Evolutionary conservation across 768 basidiomycete species (phyloP), one percentile per base, ranked within the genome.

Genomic region (Sporobolomyces phaffii): DNA sequence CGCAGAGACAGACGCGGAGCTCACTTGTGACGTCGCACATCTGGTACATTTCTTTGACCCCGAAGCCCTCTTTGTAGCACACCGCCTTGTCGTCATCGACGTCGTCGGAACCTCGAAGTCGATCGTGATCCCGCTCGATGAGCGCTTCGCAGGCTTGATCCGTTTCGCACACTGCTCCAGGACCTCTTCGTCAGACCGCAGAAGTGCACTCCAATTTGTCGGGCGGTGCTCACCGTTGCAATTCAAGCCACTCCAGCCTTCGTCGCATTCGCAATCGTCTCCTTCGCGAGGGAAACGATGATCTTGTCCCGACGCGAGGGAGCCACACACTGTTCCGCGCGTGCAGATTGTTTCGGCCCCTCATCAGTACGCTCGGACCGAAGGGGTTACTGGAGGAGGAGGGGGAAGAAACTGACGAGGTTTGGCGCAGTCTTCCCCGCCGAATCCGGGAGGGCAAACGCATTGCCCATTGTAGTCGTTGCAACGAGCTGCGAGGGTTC

Each of bases 11-110:
- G 47, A n/a, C 6, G 41, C 3, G 13, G 28, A 38, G 9, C 90
- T 73, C 75, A 94, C 92, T 98, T 15, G 96, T 99, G 38, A 99
- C 93, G 76, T 97, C 85, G 79, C 96, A 99, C 86, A 96, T 91
- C 77, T 99, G 94, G 78, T 92, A 91, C 72, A 96, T 92, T 77
- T 85, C 87, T 77, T 90, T 88, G n/a, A 99, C 88, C 0, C 91
- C 93, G 76, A 88, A 84, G 28, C 96, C 96, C 45, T 89, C 90
- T 60, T 82, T 88, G 82, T 96, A 94, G 77, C 96, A 98, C 2
- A 90, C 90, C 87, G 97, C 93, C 72, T 88, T 87, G 28, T 79
- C 80, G 18, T 68, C 68, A 13, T 64, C 69, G 18, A 76, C 73
- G 48, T 50, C 61, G 47, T 18, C 74, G 18, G 75, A 28, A 31